phyloP scores from a whole-genome alignment of 176 grass and related monocot genomes.

The Carex cristatella region DNA sequence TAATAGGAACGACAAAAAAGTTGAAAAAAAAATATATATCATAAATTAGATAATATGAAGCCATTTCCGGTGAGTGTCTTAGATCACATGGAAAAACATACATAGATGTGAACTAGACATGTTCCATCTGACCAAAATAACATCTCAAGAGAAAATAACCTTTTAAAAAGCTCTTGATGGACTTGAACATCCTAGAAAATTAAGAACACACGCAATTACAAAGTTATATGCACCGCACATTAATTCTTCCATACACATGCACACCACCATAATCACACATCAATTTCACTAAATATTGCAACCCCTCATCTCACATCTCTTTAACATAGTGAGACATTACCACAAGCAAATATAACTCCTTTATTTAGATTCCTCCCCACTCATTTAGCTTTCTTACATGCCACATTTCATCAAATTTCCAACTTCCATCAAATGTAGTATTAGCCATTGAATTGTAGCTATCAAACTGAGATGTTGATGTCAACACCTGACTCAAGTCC shows the following conservation, averaged over 20 bases:
- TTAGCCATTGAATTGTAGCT: constrained; percentile 13
- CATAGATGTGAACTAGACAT: not conserved
- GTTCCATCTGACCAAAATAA: not conserved
- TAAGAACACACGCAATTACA: constrained; percentile 29
- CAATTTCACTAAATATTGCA: constrained; percentile 18
- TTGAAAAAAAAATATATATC: not conserved
- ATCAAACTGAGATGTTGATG: constrained; percentile 21
- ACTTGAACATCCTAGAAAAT: constrained; percentile 18
- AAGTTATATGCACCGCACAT: constrained; percentile 12
- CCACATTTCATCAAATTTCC: constrained; percentile 46
- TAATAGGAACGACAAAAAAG: not conserved
- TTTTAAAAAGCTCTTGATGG: constrained; percentile 14
- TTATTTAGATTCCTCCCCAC: constrained; percentile 69
- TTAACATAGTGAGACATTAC: constrained; percentile 52
- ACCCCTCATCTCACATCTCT: constrained; percentile 35
- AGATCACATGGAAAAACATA: constrained; percentile 11
- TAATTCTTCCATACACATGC: not conserved
- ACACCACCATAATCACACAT: constrained; percentile 14
- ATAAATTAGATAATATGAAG: not conserved
- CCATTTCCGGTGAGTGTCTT: not conserved
- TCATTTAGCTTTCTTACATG: constrained; percentile 54
- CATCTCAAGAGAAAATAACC: not conserved
- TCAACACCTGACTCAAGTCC: constrained; percentile 30
- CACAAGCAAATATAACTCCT: constrained; percentile 46
- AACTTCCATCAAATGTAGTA: constrained; percentile 16